Evolutionary conservation across 208 protist species (phyloP).

Genomic region (Trypanosoma rangeli): DNA sequence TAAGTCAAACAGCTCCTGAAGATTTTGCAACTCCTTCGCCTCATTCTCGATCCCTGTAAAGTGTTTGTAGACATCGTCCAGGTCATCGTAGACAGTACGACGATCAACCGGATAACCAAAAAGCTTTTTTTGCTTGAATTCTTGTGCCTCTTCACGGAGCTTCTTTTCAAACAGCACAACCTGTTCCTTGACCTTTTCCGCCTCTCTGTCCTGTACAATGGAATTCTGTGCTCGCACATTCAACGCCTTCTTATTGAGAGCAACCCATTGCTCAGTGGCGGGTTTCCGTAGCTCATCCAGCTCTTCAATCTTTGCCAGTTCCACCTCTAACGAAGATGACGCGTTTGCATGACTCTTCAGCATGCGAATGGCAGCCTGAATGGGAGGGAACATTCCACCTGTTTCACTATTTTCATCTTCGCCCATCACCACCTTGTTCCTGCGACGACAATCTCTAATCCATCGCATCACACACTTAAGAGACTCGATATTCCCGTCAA

Average conservation of each 20-base stretch:
- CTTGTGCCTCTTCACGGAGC: slow-evolving; percentile 67
- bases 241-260: slow-evolving; percentile 92
- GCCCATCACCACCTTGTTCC: slow-evolving; percentile 83
- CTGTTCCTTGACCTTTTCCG: slow-evolving; percentile 92
- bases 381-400: slow-evolving; percentile 90
- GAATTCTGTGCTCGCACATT: slow-evolving; percentile 93
- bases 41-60: slow-evolving; percentile 88
- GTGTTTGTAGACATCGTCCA: slow-evolving; percentile 79
- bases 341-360: slow-evolving; percentile 89
- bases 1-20: slow-evolving; percentile 96
- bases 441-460: slow-evolving; percentile 91
- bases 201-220: slow-evolving; percentile 91
- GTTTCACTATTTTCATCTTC: slow-evolving; percentile 84
- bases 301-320: slow-evolving; percentile 88
- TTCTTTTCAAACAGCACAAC: slow-evolving; percentile 76
- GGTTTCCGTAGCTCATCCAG: slow-evolving; percentile 91
- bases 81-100: slow-evolving; percentile 75
- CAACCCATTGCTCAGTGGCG: slow-evolving; percentile 90
- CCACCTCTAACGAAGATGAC: slow-evolving; percentile 69
- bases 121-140: slow-evolving; percentile 82
- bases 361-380: slow-evolving; percentile 90
- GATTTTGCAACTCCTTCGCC: slow-evolving; percentile 86
- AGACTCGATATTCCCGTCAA: slow-evolving; percentile 88
- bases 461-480: slow-evolving; percentile 92
- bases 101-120: slow-evolving; percentile 88